Conservation (phyloP, 2,329 filamentous ascomycete species). For the Aspergillus sp. region DNA sequence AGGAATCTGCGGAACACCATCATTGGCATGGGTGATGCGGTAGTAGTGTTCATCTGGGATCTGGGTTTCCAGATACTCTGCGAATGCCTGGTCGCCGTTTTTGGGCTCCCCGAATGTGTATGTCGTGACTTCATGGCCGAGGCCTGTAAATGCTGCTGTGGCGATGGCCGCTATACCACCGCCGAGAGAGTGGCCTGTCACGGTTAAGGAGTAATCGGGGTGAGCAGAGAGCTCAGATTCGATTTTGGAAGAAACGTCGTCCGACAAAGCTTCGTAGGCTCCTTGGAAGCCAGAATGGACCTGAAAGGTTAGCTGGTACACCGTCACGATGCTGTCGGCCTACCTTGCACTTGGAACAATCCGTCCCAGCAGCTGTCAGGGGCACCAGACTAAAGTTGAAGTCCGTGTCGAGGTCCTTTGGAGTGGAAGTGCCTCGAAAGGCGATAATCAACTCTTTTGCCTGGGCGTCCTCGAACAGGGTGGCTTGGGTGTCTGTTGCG, state of each 20-base stretch:
- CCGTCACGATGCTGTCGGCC: fast-evolving
- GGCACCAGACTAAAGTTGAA: neutral
- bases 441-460: neutral
- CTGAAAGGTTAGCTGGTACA: neutral
- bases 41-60: neutral
- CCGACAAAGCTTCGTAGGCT: neutral
- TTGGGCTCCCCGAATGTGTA: neutral
- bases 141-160: neutral
- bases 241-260: neutral
- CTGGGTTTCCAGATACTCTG: neutral
- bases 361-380: neutral
- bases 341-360: neutral
- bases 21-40: neutral
- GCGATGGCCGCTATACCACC: neutral
- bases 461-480: neutral
- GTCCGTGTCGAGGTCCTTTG: neutral
- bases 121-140: neutral
- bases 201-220: neutral
- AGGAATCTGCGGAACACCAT: neutral
- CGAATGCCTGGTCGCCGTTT: neutral
- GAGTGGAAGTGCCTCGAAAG: neutral
- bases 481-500: neutral
- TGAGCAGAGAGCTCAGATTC: neutral
- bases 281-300: neutral
- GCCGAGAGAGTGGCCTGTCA: neutral